These are phyloP conservation scores for Lactarius quietus DNA, from an alignment of 768 basidiomycete species.

Conservation along the genomic window DNA sequence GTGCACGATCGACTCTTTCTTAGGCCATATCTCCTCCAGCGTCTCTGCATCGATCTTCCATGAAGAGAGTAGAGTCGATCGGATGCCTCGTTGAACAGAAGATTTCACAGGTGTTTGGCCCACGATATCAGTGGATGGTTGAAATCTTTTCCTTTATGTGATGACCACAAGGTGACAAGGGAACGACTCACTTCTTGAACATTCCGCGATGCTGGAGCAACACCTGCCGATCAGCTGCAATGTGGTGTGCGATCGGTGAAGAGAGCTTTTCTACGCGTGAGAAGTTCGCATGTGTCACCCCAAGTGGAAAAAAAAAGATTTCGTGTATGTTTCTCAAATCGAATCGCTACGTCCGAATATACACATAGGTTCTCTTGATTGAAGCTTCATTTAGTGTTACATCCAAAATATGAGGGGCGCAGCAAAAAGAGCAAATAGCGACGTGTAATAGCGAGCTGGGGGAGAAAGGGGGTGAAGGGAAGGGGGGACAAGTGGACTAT, in stretches of 20 bases:
- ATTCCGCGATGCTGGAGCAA: constrained; percentile 35
- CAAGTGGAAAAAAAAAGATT: neutral
- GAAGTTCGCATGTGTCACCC: neutral
- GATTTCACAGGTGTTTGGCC: constrained; percentile 90
- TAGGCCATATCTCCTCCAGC: constrained; percentile 93
- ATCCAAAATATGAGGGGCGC: constrained; percentile 22
- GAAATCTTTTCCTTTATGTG: constrained; percentile 48
- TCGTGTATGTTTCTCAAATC: constrained; percentile 8
- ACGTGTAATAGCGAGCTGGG: constrained; percentile 21
- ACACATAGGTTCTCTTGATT: constrained; percentile 26
- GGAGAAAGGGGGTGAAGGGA: constrained; percentile 11
- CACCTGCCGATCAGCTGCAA: too few relatives aligned
- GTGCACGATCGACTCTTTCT: constrained; percentile 91
- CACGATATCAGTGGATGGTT: constrained; percentile 74
- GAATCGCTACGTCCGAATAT: constrained; percentile 26
- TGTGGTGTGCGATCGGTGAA: constrained; percentile 11
- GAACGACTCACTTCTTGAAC: constrained; percentile 67
- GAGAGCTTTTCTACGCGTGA: constrained; percentile 2
- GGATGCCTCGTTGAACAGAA: constrained; percentile 88
- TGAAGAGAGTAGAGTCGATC: constrained; percentile 73
- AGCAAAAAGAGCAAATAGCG: constrained; percentile 24
- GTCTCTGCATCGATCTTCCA: constrained; percentile 78
- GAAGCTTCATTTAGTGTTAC: constrained; percentile 23
- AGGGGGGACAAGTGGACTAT: constrained; percentile 17
- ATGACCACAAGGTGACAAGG: neutral